Evolutionary conservation across 2,329 filamentous ascomycete genomes (phyloP).

Genomic region (Neoascochyta sp.): DNA sequence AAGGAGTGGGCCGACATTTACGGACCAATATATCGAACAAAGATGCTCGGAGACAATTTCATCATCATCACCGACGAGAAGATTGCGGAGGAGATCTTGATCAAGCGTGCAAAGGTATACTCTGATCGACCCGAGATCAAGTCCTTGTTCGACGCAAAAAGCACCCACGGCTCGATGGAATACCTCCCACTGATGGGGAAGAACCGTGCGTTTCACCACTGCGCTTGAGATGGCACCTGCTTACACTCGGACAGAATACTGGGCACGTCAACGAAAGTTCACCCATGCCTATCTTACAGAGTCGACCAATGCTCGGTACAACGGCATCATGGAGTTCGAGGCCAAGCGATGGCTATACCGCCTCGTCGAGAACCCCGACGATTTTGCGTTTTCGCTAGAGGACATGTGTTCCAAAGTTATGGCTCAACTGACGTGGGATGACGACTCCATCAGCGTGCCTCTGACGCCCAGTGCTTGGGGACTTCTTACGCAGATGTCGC

Average conservation of each 20-base stretch:
- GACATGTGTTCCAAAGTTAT: constrained; percentile 59
- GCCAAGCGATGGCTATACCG: constrained; percentile 52
- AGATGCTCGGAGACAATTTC: constrained; percentile 43
- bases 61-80: constrained; percentile 52
- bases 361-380: constrained; percentile 49
- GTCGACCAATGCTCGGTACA: constrained; percentile 44
- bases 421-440: constrained; percentile 54
- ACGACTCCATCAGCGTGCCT: constrained; percentile 47
- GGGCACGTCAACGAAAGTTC: constrained; percentile 53
- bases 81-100: constrained; percentile 52
- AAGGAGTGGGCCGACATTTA: constrained; percentile 36
- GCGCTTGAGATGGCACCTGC: not conserved
- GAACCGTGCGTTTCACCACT: constrained; percentile 45
- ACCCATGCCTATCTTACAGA: constrained; percentile 52
- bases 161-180: constrained; percentile 53
- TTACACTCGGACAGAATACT: constrained; percentile 44
- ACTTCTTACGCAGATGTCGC: constrained; percentile 56
- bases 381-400: constrained; percentile 51
- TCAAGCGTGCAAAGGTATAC: constrained; percentile 52
- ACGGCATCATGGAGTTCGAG: constrained; percentile 52
- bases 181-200: constrained; percentile 56
- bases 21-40: constrained; percentile 36
- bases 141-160: constrained; percentile 54
- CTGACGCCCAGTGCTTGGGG: constrained; percentile 54
- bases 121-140: constrained; percentile 51